These are phyloP conservation scores for Acorus calamus DNA, from an alignment of 106 monocot species.

Conservation along the genomic window DNA sequence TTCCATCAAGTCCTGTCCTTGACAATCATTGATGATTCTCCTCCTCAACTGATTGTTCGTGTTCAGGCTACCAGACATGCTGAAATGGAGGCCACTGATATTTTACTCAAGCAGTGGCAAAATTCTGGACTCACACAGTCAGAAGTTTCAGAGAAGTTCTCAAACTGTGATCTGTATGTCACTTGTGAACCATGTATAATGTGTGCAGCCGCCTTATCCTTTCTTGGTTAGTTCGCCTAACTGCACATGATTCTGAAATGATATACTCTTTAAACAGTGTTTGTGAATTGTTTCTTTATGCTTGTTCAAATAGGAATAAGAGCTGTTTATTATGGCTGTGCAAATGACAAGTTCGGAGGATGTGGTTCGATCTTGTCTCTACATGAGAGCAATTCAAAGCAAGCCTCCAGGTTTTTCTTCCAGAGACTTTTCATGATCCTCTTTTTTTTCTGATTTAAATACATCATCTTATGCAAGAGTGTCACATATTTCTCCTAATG, in stretches of 20 bases:
- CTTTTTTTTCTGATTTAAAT: too few species aligned
- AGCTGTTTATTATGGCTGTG: slow-evolving; percentile 75
- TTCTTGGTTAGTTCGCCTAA: slow-evolving; percentile 46
- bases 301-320: slow-evolving; percentile 45
- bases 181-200: slow-evolving; percentile 98
- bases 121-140: slow-evolving; percentile 38
- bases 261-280: not conserved
- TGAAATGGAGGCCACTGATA: slow-evolving; percentile 98
- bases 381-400: slow-evolving; percentile 31
- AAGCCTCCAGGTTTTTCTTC: slow-evolving; percentile 19
- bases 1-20: too few species aligned
- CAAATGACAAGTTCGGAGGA: slow-evolving; percentile 98
- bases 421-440: too few species aligned
- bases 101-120: slow-evolving; percentile 69
- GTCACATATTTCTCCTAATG: too few species aligned
- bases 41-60: not conserved
- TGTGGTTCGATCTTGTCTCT: slow-evolving; percentile 92
- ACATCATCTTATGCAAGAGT: too few species aligned
- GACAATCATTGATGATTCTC: too few species aligned
- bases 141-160: slow-evolving; percentile 59
- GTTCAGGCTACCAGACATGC: slow-evolving; percentile 80
- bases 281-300: not conserved
- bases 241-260: not conserved
- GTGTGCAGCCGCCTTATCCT: slow-evolving; percentile 81
- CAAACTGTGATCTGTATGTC: slow-evolving; percentile 78